These are phyloP conservation scores for Nematocida homosporus DNA, from an alignment of 371 early-diverging fungal species.

Conservation along the genomic window DNA sequence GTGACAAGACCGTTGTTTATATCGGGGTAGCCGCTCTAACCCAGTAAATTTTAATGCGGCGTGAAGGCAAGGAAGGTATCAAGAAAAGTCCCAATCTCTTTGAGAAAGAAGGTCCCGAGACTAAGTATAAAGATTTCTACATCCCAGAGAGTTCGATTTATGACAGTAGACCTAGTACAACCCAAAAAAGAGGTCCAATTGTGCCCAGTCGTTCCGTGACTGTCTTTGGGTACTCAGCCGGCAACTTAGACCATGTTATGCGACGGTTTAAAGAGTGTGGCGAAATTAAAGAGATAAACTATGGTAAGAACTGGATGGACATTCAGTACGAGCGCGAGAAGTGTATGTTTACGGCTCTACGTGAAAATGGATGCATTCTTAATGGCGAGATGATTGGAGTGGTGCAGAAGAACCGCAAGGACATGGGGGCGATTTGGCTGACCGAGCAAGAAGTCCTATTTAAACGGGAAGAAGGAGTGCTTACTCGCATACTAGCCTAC, in stretches of 20 bases:
- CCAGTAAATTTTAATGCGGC: conserved; percentile 25
- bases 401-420: conserved; percentile 52
- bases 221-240: conserved; percentile 64
- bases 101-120: background rate
- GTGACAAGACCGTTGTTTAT: conserved; percentile 49
- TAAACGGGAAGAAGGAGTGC: conserved; percentile 60
- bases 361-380: conserved; percentile 46
- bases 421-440: conserved; percentile 23
- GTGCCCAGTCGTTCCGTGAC: conserved; percentile 13
- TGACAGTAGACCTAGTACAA: conserved; percentile 6
- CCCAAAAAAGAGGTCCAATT: background rate
- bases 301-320: conserved; percentile 67
- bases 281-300: conserved; percentile 58
- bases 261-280: conserved; percentile 50
- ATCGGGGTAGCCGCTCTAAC: conserved; percentile 21
- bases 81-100: conserved; percentile 3
- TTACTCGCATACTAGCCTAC: conserved; percentile 59
- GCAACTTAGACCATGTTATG: conserved; percentile 59
- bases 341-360: conserved; percentile 35
- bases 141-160: conserved; percentile 43
- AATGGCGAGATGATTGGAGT: conserved; percentile 68
- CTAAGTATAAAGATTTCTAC: conserved; percentile 6
- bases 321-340: conserved; percentile 58
- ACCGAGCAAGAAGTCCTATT: conserved; percentile 51
- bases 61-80: background rate